Evolutionary conservation across 1,139 yeast species (phyloP).

Genomic region (Pichia sp.): DNA sequence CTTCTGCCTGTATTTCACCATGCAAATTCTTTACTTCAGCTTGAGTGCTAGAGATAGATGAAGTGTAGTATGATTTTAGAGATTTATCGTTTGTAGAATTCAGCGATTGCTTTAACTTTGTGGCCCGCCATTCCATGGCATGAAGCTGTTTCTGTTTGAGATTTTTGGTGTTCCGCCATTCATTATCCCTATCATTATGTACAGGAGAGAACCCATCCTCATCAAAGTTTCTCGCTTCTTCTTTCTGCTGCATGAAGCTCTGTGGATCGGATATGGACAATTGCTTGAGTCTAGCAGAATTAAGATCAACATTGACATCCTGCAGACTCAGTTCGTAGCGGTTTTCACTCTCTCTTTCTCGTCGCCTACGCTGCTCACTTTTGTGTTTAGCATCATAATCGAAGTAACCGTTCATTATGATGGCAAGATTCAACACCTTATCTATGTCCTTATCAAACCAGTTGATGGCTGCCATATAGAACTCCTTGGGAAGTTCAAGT

Average conservation of each 20-base stretch:
- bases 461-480: constrained; percentile 32
- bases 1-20: background rate
- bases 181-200: background rate
- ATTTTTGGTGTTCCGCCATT: too few species aligned
- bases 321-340: background rate
- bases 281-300: background rate
- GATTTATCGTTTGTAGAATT: constrained; percentile 5
- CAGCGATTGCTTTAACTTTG: constrained; percentile 1
- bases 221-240: background rate
- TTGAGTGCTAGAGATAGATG: constrained; percentile 4
- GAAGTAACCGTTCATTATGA: constrained; percentile 8
- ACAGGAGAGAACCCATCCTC: background rate
- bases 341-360: background rate
- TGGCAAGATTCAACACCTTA: constrained; percentile 14
- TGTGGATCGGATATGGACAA: background rate
- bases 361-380: background rate
- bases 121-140: constrained; percentile 1
- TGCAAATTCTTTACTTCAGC: constrained; percentile 1
- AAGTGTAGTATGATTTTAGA: constrained; percentile 4
- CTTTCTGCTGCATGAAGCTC: background rate
- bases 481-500: constrained; percentile 27
- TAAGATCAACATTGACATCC: background rate
- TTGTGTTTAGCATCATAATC: background rate
- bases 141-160: background rate
- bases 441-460: constrained; percentile 35